These are phyloP conservation scores for Phytophthora melonis DNA, from an alignment of 352 stramenopile species.

Conservation along the genomic window DNA sequence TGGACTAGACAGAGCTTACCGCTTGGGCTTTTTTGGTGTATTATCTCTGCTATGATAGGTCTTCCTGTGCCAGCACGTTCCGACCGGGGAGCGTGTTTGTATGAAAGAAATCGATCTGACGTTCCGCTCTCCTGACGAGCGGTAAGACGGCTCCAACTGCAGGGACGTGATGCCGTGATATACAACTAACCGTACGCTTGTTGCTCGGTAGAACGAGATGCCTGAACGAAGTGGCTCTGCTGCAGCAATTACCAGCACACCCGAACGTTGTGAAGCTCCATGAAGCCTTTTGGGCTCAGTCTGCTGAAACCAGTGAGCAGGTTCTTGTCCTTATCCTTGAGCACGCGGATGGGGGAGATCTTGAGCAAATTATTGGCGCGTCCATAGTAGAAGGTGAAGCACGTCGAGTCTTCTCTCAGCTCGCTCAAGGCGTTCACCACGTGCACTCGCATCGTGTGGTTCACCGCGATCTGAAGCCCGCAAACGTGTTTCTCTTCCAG, in stretches of 20 bases:
- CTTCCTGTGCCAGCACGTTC: constrained; percentile 49
- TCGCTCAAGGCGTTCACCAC: constrained; percentile 89
- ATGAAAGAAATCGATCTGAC: constrained; percentile 70
- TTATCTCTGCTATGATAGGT: constrained; percentile 35
- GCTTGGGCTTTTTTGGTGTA: neutral
- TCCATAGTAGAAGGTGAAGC: constrained; percentile 20
- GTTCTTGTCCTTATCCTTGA: constrained; percentile 72
- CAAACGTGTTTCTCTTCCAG: constrained; percentile 86
- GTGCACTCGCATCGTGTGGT: constrained; percentile 65
- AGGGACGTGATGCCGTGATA: neutral
- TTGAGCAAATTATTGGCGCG: constrained; percentile 36
- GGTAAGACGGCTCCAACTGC: constrained; percentile 27
- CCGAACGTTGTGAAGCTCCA: constrained; percentile 65
- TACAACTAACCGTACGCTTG: neutral
- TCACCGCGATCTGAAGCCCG: constrained; percentile 90
- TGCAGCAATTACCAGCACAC: constrained; percentile 56
- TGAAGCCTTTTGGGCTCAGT: constrained; percentile 59
- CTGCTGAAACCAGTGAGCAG: neutral
- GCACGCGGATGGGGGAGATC: constrained; percentile 69
- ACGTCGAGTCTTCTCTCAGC: constrained; percentile 59
- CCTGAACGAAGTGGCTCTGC: constrained; percentile 56
- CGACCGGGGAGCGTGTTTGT: constrained; percentile 44
- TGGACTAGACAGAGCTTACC: neutral
- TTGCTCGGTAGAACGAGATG: constrained; percentile 42
- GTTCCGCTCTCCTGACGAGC: constrained; percentile 50